Evolutionary conservation across 2,329 filamentous ascomycete genomes (phyloP), one percentile per base, ranked within the genome.

Genomic region (Tolypocladium album): DNA sequence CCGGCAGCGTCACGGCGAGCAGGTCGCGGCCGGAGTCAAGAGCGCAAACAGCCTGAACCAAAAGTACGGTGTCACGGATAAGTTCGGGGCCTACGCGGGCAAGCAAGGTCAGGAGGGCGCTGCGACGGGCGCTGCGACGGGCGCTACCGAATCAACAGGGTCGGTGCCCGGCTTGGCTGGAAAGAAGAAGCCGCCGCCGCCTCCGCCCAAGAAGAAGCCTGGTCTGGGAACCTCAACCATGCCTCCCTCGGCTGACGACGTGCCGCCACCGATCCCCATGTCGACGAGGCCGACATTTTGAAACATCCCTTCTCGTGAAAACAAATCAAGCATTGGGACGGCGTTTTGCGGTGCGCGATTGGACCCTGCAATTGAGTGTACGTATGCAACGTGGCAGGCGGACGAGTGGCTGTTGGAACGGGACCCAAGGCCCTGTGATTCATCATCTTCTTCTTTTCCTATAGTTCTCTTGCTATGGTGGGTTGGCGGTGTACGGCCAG

Each of bases 1-100:
- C 70, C 84, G 86, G 17, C 83, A 89, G 68, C 76, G 86, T 36
- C 87, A 90, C 66, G 83, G 86, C 4, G 87, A 87, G 22, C 85
- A 89, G 69, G 82, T 89, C 7, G 80, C 82, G 1, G 74, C 82
- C 7, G 87, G 87, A 0, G 78, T 80, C 66, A 76, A 79, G 67
- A 79, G 78, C 24, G 85, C 85, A 4, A 82, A 80, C 62, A 76
- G 74, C 1, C 65, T 87, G 59, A 83, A 85, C 59, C 80, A 86
- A 67, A 87, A 84, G 68, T 88, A 88, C 65, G 82, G 82, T 4
- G 74, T 86, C 5, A 62, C 70, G 42, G 71, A 76, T 45, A 76
- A 72, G 64, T 65, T 75, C 4, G 70, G 71, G 11, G 70, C 67
- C 45, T 67, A 66, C 45, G 63, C 65, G 5, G 63, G 62, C 59